These are phyloP conservation scores for Pythium graminicola DNA, from an alignment of 352 stramenopile species.

Conservation along the genomic window DNA sequence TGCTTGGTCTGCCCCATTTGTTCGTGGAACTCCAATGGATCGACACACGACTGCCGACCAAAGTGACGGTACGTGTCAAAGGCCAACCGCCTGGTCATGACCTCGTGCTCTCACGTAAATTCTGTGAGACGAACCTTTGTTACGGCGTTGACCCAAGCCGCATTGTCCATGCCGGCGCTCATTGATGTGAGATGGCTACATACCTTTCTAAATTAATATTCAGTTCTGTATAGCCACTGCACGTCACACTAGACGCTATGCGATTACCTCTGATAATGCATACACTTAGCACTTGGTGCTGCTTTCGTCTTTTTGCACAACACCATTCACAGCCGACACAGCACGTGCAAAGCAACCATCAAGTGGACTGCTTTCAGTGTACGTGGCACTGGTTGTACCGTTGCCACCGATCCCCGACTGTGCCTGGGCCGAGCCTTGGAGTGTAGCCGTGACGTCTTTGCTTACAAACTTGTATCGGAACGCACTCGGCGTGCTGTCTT, in stretches of 20 bases:
- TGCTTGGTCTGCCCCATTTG: conserved; percentile 41
- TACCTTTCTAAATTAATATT: neutral
- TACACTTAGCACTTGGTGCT: conserved; percentile 1
- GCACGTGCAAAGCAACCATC: conserved; percentile 31
- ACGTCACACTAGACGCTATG: too few species aligned
- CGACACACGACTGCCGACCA: conserved; percentile 49
- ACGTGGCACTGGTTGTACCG: conserved; percentile 26
- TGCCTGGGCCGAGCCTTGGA: conserved; percentile 25
- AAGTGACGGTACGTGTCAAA: conserved; percentile 36
- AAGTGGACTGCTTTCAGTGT: conserved; percentile 16
- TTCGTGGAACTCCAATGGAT: conserved; percentile 56
- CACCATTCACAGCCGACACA: conserved; percentile 16
- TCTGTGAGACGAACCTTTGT: conserved; percentile 26
- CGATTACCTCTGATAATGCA: too few species aligned
- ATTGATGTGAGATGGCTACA: neutral
- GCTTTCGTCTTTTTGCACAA: conserved; percentile 23
- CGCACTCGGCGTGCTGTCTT: conserved; percentile 1
- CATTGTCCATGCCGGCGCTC: conserved; percentile 7
- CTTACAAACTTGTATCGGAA: conserved; percentile 26
- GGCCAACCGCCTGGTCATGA: conserved; percentile 10
- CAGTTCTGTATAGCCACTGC: too few species aligned
- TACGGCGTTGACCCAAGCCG: conserved; percentile 14
- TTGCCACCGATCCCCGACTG: conserved; percentile 37
- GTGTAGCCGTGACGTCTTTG: conserved; percentile 25
- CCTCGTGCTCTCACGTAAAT: conserved; percentile 22